Percentiles rank a stretch among this genome's conserved stretches.
Conservation (phyloP, 108 stramenopile genomes). For the Schizochytrium sp. region DNA sequence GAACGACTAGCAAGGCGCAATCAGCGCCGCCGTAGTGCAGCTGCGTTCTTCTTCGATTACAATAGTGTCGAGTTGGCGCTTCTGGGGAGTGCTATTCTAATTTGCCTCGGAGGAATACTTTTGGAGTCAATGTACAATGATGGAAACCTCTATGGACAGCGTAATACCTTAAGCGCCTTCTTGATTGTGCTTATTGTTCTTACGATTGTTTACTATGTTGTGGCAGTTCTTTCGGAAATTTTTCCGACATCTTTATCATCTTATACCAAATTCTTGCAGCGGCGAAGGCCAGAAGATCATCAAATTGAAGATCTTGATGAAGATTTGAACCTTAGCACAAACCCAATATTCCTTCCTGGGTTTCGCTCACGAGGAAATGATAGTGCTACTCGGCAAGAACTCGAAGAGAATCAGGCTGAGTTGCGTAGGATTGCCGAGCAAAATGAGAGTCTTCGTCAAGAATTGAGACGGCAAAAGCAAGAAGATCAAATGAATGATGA, state of each 20-base stretch:
- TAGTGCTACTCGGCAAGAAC: background rate
- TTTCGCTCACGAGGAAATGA: background rate
- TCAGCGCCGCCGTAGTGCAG: background rate
- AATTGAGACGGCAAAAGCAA: conserved; percentile 18
- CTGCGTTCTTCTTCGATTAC: conserved; percentile 64
- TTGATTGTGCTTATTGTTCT: conserved; percentile 28
- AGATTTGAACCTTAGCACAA: conserved; percentile 13
- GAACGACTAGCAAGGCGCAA: background rate
- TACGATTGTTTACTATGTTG: background rate
- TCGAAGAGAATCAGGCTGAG: conserved; percentile 26
- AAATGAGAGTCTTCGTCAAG: background rate
- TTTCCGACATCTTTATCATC: background rate
- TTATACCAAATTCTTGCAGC: conserved; percentile 12
- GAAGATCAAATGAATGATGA: conserved; percentile 25
- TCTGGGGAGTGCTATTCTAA: conserved; percentile 57
- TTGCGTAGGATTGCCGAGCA: background rate
- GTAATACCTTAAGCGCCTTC: background rate
- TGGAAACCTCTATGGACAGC: conserved; percentile 26
- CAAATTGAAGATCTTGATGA: conserved; percentile 22
- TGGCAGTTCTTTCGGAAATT: conserved; percentile 13
- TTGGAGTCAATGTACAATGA: conserved; percentile 47
- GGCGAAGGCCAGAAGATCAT: conserved; percentile 26
- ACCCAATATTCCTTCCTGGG: conserved; percentile 26
- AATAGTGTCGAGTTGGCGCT: conserved; percentile 66
- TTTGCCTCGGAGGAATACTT: conserved; percentile 65